phyloP scores from a whole-genome alignment of 257 asterid species.

The Solanum piurae region DNA sequence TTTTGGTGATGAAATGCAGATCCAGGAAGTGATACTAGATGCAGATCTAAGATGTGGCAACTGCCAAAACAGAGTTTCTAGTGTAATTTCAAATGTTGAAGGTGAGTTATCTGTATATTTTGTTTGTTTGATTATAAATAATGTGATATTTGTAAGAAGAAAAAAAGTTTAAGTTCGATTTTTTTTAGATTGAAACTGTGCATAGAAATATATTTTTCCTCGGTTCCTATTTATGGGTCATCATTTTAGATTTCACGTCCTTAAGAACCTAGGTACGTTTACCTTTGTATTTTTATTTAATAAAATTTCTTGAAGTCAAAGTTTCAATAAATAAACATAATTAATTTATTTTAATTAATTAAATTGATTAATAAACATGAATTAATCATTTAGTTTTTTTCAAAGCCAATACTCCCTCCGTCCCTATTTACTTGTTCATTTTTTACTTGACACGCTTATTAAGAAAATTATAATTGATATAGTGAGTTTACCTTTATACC shows the following conservation, averaged over 20 bases:
- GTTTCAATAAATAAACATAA: too few relatives aligned
- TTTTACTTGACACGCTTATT: too few relatives aligned
- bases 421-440: background rate
- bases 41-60: constrained; percentile 21
- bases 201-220: background rate
- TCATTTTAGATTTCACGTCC: background rate
- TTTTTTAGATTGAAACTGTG: background rate
- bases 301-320: too few relatives aligned
- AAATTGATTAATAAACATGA: too few relatives aligned
- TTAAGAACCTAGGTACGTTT: too few relatives aligned
- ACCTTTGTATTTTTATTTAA: too few relatives aligned
- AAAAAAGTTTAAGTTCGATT: background rate
- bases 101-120: background rate
- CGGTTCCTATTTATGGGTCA: background rate
- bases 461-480: too few relatives aligned
- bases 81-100: constrained; percentile 15
- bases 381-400: too few relatives aligned
- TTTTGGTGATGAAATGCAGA: constrained; percentile 3
- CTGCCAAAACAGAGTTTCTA: constrained; percentile 19
- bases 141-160: background rate
- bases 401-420: background rate
- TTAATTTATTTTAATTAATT: too few relatives aligned
- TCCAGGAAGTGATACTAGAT: constrained; percentile 10
- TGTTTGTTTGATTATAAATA: too few relatives aligned
- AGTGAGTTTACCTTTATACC: too few relatives aligned